phyloP scores from a whole-genome alignment of 1,284 basidiomycete species.

The Boletus semigastroideus region DNA sequence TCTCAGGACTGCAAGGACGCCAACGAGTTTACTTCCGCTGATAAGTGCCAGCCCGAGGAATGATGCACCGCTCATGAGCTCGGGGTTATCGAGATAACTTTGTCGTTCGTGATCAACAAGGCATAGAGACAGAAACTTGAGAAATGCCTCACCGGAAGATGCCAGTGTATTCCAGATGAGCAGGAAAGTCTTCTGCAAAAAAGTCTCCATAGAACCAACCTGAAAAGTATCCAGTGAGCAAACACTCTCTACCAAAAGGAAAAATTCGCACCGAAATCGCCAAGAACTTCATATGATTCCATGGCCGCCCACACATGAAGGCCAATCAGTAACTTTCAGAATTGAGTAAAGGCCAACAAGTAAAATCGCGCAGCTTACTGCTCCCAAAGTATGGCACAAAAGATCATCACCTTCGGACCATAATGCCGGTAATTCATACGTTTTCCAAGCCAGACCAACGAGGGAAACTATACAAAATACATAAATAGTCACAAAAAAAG shows the following conservation, averaged over 20 bases:
- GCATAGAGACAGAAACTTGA: background rate
- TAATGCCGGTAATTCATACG: slow-evolving; percentile 75
- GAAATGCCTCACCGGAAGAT: slow-evolving; percentile 74
- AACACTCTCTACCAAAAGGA: background rate
- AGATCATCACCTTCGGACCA: slow-evolving; percentile 92
- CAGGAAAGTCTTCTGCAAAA: slow-evolving; percentile 92
- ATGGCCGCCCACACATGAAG: slow-evolving; percentile 91
- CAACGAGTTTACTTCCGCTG: slow-evolving; percentile 85
- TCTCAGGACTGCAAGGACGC: slow-evolving; percentile 81
- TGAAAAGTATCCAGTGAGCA: slow-evolving; percentile 31
- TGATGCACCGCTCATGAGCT: slow-evolving; percentile 92
- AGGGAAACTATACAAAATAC: slow-evolving; percentile 62
- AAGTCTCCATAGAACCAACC: slow-evolving; percentile 99
- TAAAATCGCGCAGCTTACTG: slow-evolving; percentile 46
- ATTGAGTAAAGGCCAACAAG: slow-evolving; percentile 3
- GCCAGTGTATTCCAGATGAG: slow-evolving; percentile 91
- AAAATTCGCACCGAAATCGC: slow-evolving; percentile 73
- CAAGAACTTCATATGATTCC: slow-evolving; percentile 91
- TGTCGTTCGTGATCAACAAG: slow-evolving; percentile 1
- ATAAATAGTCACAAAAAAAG: background rate
- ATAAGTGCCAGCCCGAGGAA: slow-evolving; percentile 94
- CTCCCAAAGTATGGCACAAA: slow-evolving; percentile 83
- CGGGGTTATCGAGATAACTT: slow-evolving; percentile 79
- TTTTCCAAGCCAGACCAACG: slow-evolving; percentile 82
- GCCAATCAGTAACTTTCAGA: slow-evolving; percentile 72